These are phyloP conservation scores for Discostella pseudostelligera DNA, from an alignment of 108 stramenopile genomes.

Conservation along the genomic window DNA sequence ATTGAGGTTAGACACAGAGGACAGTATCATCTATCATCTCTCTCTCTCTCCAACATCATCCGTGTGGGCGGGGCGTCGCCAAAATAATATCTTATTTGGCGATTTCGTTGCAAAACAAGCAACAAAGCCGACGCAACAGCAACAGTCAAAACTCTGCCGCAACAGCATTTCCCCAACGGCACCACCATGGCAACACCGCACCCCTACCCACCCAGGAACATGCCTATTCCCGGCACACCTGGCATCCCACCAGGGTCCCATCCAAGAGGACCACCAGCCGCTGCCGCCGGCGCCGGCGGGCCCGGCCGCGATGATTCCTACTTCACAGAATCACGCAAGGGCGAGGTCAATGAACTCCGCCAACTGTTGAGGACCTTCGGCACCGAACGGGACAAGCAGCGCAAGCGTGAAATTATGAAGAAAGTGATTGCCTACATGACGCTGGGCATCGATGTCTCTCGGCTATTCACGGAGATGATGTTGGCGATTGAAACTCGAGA, in stretches of 20 bases:
- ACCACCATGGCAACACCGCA: slow-evolving; percentile 1
- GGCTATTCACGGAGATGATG: slow-evolving; percentile 99
- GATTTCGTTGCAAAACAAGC: not conserved
- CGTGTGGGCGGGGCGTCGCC: too few relatives aligned
- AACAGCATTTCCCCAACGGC: not conserved
- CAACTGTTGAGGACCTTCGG: slow-evolving; percentile 88
- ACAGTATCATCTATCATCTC: too few relatives aligned
- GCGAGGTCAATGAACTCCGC: slow-evolving; percentile 95
- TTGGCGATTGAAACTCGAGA: slow-evolving; percentile 93
- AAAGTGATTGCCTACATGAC: slow-evolving; percentile 99
- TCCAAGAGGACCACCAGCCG: slow-evolving; percentile 1
- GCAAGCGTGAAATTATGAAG: slow-evolving; percentile 98
- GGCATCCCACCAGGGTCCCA: slow-evolving; percentile 14
- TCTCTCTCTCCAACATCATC: too few relatives aligned
- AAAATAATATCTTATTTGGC: too few relatives aligned
- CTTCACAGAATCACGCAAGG: slow-evolving; percentile 94
- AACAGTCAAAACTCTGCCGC: not conserved
- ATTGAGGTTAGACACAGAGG: too few relatives aligned
- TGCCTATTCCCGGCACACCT: slow-evolving; percentile 16
- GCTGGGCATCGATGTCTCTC: slow-evolving; percentile 97
- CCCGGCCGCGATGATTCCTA: slow-evolving; percentile 71
- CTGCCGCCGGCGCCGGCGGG: slow-evolving; percentile 4
- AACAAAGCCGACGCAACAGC: not conserved
- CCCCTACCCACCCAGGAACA: slow-evolving; percentile 23
- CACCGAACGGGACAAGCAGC: slow-evolving; percentile 88